Evolutionary conservation across 2,329 filamentous ascomycete species (phyloP), one percentile per base, ranked within the genome.

Genomic region (Sporothrix phasma): DNA sequence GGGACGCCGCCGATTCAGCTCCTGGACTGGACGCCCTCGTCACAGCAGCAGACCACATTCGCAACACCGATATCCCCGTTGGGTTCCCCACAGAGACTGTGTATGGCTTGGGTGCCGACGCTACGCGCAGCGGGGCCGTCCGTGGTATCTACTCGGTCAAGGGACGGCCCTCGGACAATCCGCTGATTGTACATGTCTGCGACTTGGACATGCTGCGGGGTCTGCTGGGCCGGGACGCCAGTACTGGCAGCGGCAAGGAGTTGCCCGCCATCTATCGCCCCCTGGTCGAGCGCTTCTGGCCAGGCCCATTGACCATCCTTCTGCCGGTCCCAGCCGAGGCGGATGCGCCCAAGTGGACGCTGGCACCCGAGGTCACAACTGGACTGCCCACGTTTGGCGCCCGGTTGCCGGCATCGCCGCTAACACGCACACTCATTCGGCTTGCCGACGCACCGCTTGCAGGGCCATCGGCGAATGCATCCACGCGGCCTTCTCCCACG

Each of bases 31-130:
- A 69, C 1, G 73, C 75, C 29, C 79, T 96, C 43, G 76, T 78
- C 65, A 77, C 85, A 63, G 90, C 90, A 1, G 90, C 89, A 2
- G 73, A 80, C 13, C 81, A 86, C 68, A 78, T 96, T 41, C 82
- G 79, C 61, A 79, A 80, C 19, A 86, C 82, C 61, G 82, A 90
- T 72, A 82, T 82, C 3, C 94, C 94, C 4, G 91, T 99, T 56
- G 94, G 90, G 1, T 99, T 99, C 73, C 94, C 94, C 0, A 99
- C 94, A 0, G 94, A 99, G 77, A 99, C 94, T 0, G 94, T 99
- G 0, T 99, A 99, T 73, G 94, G 94, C 0, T 82, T 99, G 7
- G 94, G 92, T n/a, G 94, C 94, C 15, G 94, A 97, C 77, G 94
- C 94, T 11, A 97, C 92, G 29, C 84, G 91, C 70, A 91, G 87